A percentile compares a stretch with the other conserved stretches of the same genome.
Evolutionary conservation across 2,329 filamentous ascomycete species (phyloP).

Genomic region (Akanthomyces uredinophilus): DNA sequence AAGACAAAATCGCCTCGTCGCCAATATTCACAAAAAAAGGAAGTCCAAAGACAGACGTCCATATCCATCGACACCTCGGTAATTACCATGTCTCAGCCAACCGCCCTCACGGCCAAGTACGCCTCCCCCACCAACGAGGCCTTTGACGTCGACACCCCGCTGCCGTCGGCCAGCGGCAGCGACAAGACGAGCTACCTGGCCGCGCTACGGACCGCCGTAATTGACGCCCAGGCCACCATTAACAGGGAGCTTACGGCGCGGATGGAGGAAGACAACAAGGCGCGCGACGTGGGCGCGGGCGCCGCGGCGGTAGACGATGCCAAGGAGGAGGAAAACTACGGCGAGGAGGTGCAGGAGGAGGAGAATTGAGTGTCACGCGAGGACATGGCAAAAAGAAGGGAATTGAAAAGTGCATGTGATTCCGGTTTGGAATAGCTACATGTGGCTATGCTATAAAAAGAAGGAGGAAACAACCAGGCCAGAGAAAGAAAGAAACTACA

Average conservation of each 20-base stretch:
- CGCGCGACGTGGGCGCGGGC: conserved; percentile 34
- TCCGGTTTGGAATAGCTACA: background rate
- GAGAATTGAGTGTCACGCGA: conserved; percentile 31
- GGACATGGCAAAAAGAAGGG: background rate
- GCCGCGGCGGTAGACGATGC: conserved; percentile 41
- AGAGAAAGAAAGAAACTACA: background rate
- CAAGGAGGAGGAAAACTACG: conserved; percentile 73
- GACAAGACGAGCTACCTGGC: conserved; percentile 57
- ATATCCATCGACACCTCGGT: background rate
- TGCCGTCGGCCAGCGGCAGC: conserved; percentile 33
- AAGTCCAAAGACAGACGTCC: background rate
- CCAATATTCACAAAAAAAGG: background rate
- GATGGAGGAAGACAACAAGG: conserved; percentile 72
- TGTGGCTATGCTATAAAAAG: background rate
- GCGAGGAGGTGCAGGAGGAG: conserved; percentile 73
- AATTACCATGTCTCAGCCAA: conserved; percentile 17
- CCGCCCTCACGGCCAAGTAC: conserved; percentile 46
- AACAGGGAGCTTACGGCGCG: conserved; percentile 67
- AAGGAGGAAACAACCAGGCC: background rate
- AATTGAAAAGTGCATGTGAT: background rate
- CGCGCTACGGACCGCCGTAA: conserved; percentile 52
- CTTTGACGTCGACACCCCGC: conserved; percentile 38
- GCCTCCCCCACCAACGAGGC: conserved; percentile 43
- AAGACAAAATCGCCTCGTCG: background rate
- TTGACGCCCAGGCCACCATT: conserved; percentile 57